Base-by-base conservation (phyloP, 2,329 filamentous ascomycete species). In the Alternaria viburni region DNA sequence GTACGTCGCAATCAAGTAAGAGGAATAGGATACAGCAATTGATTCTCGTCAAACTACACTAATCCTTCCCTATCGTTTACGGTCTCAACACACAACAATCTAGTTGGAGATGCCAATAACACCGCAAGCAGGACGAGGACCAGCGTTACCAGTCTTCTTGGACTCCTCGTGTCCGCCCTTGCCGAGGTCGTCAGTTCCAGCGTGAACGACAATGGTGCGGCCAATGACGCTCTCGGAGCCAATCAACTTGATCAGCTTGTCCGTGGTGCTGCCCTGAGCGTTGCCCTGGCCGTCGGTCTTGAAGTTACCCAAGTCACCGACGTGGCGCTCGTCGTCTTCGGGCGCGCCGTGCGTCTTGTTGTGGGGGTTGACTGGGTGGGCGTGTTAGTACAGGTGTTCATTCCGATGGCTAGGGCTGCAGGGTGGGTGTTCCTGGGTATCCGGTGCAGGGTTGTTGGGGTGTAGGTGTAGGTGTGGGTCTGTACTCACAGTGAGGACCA, bases 131-230 rank as follows among this genome's bases (percentile, higher is more conserved):
- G 96, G 96, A 80, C 96, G 93, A 75, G 86, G 82, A 77, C 96
- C 96, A 80, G 96, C 96, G 82, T 98, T 99, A 74, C 96, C 96
- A 71, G 96, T 99, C 91, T 96, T 97, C 87, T 96, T 93, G 78
- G 93, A 97, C 87, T 98, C 93, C 85, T 95, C 93, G 85, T 92
- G 90, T 74, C 85, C 92, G 78, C 93, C 93, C 87, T 92, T 92
- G 83, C 96, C 96, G 70, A 99, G 93, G 80, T 99, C 96, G 81
- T 99, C 96, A 73, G 95, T 98, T 81, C 96, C 96, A 74, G 86
- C 90, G 86, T 99, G 96, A 78, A 96, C 89, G 77, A 99, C 96
- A 68, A 99, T 88, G 72, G 96, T 98, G 80, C 96, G 94, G 83
- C 96, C 96, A 77, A 99, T 90, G 77, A 99, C 89, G 86, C 93